Conservation (phyloP, 306 rosid species). For the Morella rubra region DNA sequence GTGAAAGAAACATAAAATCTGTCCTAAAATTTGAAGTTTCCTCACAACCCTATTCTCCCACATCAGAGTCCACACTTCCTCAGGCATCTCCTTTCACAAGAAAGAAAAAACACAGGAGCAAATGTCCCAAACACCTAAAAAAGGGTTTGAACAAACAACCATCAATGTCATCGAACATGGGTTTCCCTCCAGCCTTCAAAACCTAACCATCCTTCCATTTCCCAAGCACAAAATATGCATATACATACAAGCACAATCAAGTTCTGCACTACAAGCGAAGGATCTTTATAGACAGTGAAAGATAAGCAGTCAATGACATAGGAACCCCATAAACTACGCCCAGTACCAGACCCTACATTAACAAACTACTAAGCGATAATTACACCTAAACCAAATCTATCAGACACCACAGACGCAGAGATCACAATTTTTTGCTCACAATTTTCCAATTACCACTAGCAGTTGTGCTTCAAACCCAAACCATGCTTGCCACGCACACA, state of each 20-base stretch:
- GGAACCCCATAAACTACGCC: slow-evolving; percentile 27
- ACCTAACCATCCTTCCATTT: background rate
- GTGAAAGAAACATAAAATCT: too few species aligned
- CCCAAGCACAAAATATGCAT: background rate
- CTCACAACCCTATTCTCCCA: too few species aligned
- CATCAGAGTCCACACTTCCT: background rate
- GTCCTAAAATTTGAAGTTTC: too few species aligned
- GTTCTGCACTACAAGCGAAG: background rate
- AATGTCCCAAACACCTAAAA: background rate
- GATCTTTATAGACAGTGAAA: background rate
- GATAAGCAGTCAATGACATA: background rate
- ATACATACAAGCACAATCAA: background rate
- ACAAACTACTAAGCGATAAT: slow-evolving; percentile 3
- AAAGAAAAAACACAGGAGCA: background rate
- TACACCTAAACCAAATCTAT: slow-evolving; percentile 15
- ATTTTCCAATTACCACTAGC: slow-evolving; percentile 25
- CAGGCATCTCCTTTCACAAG: background rate
- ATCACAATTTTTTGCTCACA: background rate
- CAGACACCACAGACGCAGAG: slow-evolving; percentile 13
- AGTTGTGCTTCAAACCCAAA: slow-evolving; percentile 70
- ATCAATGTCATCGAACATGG: background rate
- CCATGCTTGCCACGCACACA: slow-evolving; percentile 93
- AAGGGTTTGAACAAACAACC: background rate
- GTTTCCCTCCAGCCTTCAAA: background rate
- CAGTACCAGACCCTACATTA: slow-evolving; percentile 3